Evolutionary conservation across 2,329 filamentous ascomycete species (phyloP).

Genomic region (Trichocomaceae sp.): DNA sequence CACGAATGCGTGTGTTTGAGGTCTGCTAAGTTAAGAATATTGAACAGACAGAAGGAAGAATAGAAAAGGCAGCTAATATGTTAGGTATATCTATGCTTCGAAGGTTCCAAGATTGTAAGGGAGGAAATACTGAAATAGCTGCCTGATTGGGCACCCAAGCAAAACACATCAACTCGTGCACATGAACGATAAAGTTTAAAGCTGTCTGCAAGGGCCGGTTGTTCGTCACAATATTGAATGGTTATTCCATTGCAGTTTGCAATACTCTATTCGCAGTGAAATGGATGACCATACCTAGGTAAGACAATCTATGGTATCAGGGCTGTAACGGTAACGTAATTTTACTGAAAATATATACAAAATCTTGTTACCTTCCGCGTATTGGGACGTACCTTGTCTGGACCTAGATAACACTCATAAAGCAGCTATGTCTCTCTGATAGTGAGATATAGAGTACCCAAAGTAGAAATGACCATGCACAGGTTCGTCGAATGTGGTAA

Average conservation of each 20-base stretch:
- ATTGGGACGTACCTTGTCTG: too few species aligned
- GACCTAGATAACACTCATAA: neutral
- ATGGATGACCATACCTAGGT: too few species aligned
- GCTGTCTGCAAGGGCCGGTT: neutral
- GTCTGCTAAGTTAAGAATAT: slow-evolving; percentile 28
- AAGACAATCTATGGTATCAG: too few species aligned
- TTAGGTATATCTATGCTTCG: too few species aligned
- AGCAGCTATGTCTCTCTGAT: neutral
- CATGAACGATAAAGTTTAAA: neutral
- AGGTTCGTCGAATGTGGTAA: too few species aligned
- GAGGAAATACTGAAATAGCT: slow-evolving; percentile 7
- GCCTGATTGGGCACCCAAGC: slow-evolving; percentile 13
- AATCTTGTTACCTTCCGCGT: too few species aligned
- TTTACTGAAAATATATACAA: too few species aligned
- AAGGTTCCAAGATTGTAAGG: too few species aligned
- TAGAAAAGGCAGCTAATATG: slow-evolving; percentile 51
- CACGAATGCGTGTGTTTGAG: neutral
- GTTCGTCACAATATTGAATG: neutral
- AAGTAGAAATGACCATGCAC: too few species aligned
- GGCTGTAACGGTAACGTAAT: too few species aligned
- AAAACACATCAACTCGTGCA: neutral
- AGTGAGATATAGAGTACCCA: too few species aligned
- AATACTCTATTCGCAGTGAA: too few species aligned
- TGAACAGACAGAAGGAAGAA: neutral
- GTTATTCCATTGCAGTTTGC: neutral